Evolutionary conservation across 1,139 yeast genomes (phyloP), one percentile per base, ranked within the genome.

Genomic region (Geotrichum phurueaensis): DNA sequence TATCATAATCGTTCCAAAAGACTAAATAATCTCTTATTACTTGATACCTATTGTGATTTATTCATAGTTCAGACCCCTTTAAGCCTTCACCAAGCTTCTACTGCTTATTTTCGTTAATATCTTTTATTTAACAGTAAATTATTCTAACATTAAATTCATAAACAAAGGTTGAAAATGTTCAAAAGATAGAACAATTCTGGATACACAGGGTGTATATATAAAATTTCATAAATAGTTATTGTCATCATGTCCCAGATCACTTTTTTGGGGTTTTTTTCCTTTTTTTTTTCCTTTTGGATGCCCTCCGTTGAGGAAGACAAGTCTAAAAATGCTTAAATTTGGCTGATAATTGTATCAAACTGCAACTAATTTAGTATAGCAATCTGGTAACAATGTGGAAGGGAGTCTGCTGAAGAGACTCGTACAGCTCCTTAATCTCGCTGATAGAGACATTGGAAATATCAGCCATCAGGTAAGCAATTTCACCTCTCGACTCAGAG

Each of bases 391-490:
- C 86, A 71, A 94, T 89, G 76, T 89, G 90, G 81, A 87, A 90
- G 57, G 95, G 92, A 56, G 98, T 94, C 72, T 85, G 85, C 75
- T 89, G 96, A 71, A 94, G 83, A 76, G 89, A 88, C 71, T 89
- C 89, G 75, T 92, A 87, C 67, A 94, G 82, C 31, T 84, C 80
- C 77, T 89, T 90, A 77, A 95, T 90, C 72, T 90, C 97, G 66
- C 84, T 83, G 65, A 81, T 79, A 69, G 86, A 84, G 61, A 94
- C 98, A 68, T 89, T 90, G 52, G 96, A 84, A 70, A 94, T 90
- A 78, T 94, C 99, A 43, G 99, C 97, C 96, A 94, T 92, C 75
- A 94, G 83, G 78, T 95, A 94, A 60, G 99, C 99, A 71, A 94
- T 87, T 63, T 90, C 96, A 66, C 97, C 97, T 71, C 88, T 85